phyloP scores from a whole-genome alignment of 495 filamentous ascomycete genomes.

The Niebla homalea region DNA sequence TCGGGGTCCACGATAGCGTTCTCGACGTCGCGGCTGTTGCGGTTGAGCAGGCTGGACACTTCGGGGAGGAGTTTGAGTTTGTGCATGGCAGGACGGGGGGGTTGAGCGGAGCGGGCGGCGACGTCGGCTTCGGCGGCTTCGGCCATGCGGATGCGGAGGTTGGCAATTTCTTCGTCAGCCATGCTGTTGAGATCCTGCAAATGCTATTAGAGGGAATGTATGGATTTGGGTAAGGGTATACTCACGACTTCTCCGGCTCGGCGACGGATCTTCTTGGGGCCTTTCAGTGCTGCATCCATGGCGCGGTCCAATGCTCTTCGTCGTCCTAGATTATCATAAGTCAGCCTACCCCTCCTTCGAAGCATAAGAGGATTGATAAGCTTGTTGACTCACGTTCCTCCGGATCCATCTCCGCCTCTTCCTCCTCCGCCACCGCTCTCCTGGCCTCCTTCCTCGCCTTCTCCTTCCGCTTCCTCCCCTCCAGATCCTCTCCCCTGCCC shows the following conservation, averaged over 20 bases:
- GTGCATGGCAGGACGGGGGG: slow-evolving; percentile 60
- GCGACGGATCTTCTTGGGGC: slow-evolving; percentile 62
- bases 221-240: slow-evolving; percentile 31
- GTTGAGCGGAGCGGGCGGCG: slow-evolving; percentile 54
- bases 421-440: slow-evolving; percentile 37
- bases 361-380: background rate
- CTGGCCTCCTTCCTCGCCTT: slow-evolving; percentile 15
- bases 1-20: slow-evolving; percentile 78
- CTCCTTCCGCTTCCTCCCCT: slow-evolving; percentile 32
- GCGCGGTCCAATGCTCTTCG: slow-evolving; percentile 66
- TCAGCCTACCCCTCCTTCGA: slow-evolving; percentile 12
- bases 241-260: slow-evolving; percentile 84
- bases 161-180: slow-evolving; percentile 78
- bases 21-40: slow-evolving; percentile 59
- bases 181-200: slow-evolving; percentile 74
- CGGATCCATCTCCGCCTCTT: slow-evolving; percentile 49
- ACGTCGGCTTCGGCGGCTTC: slow-evolving; percentile 80
- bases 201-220: slow-evolving; percentile 14
- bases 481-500: slow-evolving; percentile 20
- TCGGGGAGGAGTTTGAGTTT: slow-evolving; percentile 93
- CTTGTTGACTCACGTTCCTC: slow-evolving; percentile 32
- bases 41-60: slow-evolving; percentile 75
- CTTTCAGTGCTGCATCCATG: slow-evolving; percentile 78
- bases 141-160: slow-evolving; percentile 82
- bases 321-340: slow-evolving; percentile 49